phyloP scores from a whole-genome alignment of 768 basidiomycete genomes.

The Mycena filopes region DNA sequence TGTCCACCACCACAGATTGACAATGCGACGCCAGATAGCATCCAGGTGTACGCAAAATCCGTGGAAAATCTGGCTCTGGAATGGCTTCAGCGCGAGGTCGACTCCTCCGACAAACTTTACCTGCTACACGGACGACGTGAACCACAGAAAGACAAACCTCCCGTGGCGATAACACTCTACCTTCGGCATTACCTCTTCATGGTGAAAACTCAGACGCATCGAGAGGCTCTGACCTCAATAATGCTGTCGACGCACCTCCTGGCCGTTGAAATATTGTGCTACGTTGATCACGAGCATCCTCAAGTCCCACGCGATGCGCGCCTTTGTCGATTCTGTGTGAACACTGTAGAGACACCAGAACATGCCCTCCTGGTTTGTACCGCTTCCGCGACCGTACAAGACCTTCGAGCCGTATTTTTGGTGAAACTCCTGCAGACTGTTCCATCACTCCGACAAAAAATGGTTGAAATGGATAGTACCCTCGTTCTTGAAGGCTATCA shows the following conservation, averaged over 20 bases:
- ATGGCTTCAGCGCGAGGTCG: not conserved
- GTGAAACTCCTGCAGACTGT: not conserved
- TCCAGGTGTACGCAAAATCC: not conserved
- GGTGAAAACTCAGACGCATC: not conserved
- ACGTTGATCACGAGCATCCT: not conserved
- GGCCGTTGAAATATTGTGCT: conserved; percentile 1
- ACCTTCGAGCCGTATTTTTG: not conserved
- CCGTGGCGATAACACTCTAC: too few species aligned
- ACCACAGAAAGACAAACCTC: too few species aligned
- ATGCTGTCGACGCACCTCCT: conserved; percentile 4
- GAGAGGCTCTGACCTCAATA: conserved; percentile 6
- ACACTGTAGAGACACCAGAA: not conserved
- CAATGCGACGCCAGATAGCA: not conserved
- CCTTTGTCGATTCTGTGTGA: not conserved
- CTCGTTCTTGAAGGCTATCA: conserved; percentile 10
- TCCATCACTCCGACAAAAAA: not conserved
- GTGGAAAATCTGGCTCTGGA: not conserved
- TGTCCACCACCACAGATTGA: not conserved
- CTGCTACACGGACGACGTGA: too few species aligned
- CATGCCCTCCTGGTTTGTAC: conserved; percentile 11
- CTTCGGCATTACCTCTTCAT: conserved; percentile 6
- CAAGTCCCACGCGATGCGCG: not conserved
- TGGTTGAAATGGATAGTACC: not conserved
- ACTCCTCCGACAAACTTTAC: too few species aligned
- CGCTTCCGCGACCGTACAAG: not conserved